These are phyloP conservation scores for Aspergillus bertholletiae DNA, from an alignment of 495 filamentous ascomycete genomes.

Conservation along the genomic window DNA sequence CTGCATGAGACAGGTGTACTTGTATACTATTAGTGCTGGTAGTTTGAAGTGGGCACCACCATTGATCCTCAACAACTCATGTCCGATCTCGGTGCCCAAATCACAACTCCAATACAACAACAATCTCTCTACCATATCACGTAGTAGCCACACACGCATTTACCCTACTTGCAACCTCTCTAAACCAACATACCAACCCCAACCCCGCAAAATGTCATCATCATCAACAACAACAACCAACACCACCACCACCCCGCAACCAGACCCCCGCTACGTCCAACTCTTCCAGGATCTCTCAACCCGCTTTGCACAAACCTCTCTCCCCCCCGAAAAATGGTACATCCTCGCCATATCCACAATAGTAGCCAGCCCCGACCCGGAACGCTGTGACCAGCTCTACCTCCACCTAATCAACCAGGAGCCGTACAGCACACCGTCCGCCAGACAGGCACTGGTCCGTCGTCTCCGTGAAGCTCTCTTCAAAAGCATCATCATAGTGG, in stretches of 20 bases:
- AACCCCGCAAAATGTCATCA: slow-evolving; percentile 15
- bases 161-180: neutral
- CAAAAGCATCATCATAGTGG: slow-evolving; percentile 47
- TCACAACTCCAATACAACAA: too few species aligned
- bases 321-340: slow-evolving; percentile 54
- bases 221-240: slow-evolving; percentile 13
- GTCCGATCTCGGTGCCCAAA: neutral
- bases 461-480: slow-evolving; percentile 52
- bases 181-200: neutral
- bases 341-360: slow-evolving; percentile 47
- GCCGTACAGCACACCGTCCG: slow-evolving; percentile 26
- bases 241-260: slow-evolving; percentile 27
- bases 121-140: too few species aligned
- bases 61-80: neutral
- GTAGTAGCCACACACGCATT: too few species aligned
- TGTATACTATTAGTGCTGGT: too few species aligned
- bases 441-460: slow-evolving; percentile 44
- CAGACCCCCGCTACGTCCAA: too few species aligned
- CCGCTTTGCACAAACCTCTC: slow-evolving; percentile 44
- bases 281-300: slow-evolving; percentile 52
- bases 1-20: too few species aligned
- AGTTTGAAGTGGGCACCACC: neutral
- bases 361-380: slow-evolving; percentile 42
- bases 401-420: slow-evolving; percentile 44
- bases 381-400: slow-evolving; percentile 47